These are phyloP conservation scores for Claviceps sp. DNA, from an alignment of 2,329 filamentous ascomycete genomes.

Conservation along the genomic window DNA sequence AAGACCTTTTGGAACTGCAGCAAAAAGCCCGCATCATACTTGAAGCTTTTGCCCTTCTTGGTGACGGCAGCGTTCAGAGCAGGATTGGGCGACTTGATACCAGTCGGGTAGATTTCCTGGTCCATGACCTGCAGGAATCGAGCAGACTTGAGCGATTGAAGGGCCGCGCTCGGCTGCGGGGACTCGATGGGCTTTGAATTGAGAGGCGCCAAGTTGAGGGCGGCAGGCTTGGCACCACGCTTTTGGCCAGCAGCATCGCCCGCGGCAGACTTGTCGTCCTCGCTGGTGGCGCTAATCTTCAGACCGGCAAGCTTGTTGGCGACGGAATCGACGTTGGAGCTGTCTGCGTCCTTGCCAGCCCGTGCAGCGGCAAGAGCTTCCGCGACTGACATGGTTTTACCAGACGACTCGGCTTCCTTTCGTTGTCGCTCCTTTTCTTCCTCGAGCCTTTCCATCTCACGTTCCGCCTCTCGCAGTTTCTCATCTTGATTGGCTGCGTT, in stretches of 20 bases:
- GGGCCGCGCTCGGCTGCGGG: constrained; percentile 81
- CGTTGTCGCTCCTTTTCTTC: constrained; percentile 53
- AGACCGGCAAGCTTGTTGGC: constrained; percentile 38
- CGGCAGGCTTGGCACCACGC: constrained; percentile 60
- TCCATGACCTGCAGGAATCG: constrained; percentile 73
- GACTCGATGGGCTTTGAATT: constrained; percentile 81
- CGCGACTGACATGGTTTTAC: constrained; percentile 32
- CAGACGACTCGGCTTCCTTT: constrained; percentile 34
- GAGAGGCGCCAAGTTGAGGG: constrained; percentile 71
- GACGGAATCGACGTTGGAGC: constrained; percentile 25
- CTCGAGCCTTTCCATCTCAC: constrained; percentile 59
- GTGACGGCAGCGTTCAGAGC: constrained; percentile 70
- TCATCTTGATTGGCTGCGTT: constrained; percentile 45
- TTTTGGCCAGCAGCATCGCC: constrained; percentile 39
- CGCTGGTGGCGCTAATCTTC: constrained; percentile 25
- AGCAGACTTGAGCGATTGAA: constrained; percentile 85
- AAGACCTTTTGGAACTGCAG: constrained; percentile 94
- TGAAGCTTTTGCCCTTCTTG: constrained; percentile 72
- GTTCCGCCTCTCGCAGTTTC: constrained; percentile 59
- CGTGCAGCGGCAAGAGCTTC: constrained; percentile 34
- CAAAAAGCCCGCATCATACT: constrained; percentile 91
- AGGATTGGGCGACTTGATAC: constrained; percentile 81
- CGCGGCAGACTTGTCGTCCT: constrained; percentile 20
- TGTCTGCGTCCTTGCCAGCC: constrained; percentile 26
- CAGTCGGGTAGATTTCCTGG: constrained; percentile 67